A percentile compares a stretch with the other conserved stretches of the same genome.
Conservation (phyloP, 805 yeast species). For the Zygosaccharomyces gambellarensis region DNA sequence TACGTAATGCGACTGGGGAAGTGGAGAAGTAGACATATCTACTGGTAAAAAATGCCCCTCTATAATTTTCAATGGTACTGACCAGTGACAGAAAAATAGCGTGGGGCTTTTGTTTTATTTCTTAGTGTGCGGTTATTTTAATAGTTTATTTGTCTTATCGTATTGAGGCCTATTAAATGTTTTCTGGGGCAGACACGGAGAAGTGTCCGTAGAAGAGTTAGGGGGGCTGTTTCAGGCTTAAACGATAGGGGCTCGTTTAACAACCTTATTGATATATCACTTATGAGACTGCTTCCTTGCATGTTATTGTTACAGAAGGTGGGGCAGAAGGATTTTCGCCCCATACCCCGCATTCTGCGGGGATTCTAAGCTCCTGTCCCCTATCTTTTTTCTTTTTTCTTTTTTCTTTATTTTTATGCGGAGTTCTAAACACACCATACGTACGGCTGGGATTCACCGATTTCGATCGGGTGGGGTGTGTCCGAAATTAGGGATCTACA, state of each 20-base stretch:
- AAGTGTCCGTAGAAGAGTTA: too few species aligned
- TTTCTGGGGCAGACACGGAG: background rate
- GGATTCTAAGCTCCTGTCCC: too few species aligned
- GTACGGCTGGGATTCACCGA: background rate
- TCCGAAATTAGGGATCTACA: background rate
- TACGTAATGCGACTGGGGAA: background rate
- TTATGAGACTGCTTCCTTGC: too few species aligned
- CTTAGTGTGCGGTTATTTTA: background rate
- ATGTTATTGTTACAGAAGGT: too few species aligned
- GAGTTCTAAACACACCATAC: background rate
- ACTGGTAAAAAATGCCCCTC: background rate
- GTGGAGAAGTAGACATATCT: background rate
- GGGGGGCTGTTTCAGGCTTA: too few species aligned
- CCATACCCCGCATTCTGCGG: too few species aligned
- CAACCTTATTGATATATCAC: too few species aligned
- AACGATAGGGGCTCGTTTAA: too few species aligned
- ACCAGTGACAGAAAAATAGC: background rate
- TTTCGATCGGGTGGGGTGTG: background rate
- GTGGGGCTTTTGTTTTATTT: background rate
- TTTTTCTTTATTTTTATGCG: background rate
- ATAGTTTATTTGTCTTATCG: background rate
- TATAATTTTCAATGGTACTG: too few species aligned
- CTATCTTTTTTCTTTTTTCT: background rate
- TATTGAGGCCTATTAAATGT: background rate
- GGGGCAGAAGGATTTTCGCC: too few species aligned